Evolutionary conservation across 2,329 filamentous ascomycete genomes (phyloP).

Genomic region (Emericellopsis atlantica): DNA sequence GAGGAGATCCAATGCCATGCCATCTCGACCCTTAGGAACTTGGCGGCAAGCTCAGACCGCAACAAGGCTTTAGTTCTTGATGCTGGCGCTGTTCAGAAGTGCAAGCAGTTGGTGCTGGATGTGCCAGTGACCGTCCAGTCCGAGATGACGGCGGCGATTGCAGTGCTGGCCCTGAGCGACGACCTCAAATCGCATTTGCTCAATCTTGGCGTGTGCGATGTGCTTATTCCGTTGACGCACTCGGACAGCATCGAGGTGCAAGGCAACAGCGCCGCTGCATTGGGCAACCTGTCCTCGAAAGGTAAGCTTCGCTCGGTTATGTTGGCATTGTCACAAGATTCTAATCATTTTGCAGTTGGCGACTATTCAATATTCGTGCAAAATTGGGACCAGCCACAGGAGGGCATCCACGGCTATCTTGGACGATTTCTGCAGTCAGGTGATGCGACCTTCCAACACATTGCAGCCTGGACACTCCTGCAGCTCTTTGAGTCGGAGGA

Average conservation of each 20-base stretch:
- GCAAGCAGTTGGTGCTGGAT: constrained; percentile 89
- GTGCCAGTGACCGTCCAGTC: constrained; percentile 92
- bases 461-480: constrained; percentile 94
- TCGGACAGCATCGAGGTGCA: constrained; percentile 96
- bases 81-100: constrained; percentile 94
- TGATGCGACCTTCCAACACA: constrained; percentile 96
- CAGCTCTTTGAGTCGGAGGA: constrained; percentile 95
- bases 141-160: constrained; percentile 99
- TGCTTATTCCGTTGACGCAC: constrained; percentile 87
- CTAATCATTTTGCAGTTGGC: constrained; percentile 48
- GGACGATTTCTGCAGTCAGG: constrained; percentile 86
- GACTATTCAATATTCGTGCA: constrained; percentile 94
- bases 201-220: constrained; percentile 88
- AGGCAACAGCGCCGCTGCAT: constrained; percentile 89
- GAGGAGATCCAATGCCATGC: constrained; percentile 99
- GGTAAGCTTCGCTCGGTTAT: constrained; percentile 37
- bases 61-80: constrained; percentile 98
- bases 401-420: constrained; percentile 91
- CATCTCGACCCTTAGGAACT: constrained; percentile 89
- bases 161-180: constrained; percentile 87
- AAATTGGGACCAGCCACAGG: constrained; percentile 85
- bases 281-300: constrained; percentile 95
- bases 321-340: not conserved
- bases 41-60: constrained; percentile 90
- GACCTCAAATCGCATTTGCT: constrained; percentile 88